Evolutionary conservation across 257 asterid genomes (phyloP), one percentile per base, ranked within the genome.

Genomic region (Nyctanthes arbortristis): DNA sequence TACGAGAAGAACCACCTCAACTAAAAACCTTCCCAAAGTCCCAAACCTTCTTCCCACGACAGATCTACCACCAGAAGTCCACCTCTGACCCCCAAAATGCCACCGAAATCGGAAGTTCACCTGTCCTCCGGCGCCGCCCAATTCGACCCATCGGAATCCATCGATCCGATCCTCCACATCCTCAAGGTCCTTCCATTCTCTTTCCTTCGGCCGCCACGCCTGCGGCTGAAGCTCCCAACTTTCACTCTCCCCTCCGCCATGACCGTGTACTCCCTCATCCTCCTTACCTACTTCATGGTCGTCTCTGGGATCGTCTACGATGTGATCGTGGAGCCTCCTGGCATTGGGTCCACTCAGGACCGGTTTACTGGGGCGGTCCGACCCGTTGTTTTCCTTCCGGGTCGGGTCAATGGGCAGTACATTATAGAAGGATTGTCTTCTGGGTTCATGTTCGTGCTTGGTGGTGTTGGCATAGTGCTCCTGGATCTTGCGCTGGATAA

Each of bases 351-450:
- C 73, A 82, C 91, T 1, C 96, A 91, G 82, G 99, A 93, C 68
- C 91, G 81, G 2, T 31, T 20, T 73, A 93, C 96, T 14, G 96
- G 97, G 22, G 62, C 96, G 2, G 96, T 93, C 70, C 71, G 74
- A 20, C 99, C 96, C 16, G 99, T 91, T 25, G 99, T 93, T 2
- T 93, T 89, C 81, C 69, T 93, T 9, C 84, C 86, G 9, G 97
- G 99, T 56, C 85, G 99, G 79, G 96, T 93, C 80, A 93, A 93
- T 65, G 96, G 97, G 1, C 96, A 91, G 86, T 93, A 87, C 81
- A 93, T 91, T 67, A 93, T 93, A 32, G 97, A 93, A 66, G 97
- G 99, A 0, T 78, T 91, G 12, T 87, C 96, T 0, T 91, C 96
- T 5, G 99, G 99, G 13, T 93, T 93, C 82, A 93, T 93, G 96